These are phyloP conservation scores for Auriculariales sp. DNA, from an alignment of 768 basidiomycete species.

Conservation along the genomic window DNA sequence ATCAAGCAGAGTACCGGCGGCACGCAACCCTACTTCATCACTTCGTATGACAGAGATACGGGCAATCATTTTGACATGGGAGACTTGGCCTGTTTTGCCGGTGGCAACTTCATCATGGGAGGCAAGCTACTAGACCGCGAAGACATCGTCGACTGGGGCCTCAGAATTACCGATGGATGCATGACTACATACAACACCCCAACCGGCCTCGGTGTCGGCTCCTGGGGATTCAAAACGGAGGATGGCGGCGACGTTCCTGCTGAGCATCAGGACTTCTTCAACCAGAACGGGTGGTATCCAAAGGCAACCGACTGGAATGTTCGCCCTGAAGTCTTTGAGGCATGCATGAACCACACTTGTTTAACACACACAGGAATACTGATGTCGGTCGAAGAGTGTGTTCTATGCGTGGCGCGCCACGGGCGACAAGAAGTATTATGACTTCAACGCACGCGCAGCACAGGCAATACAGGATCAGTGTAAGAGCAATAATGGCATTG, in stretches of 20 bases:
- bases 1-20: conserved; percentile 50
- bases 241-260: conserved; percentile 22
- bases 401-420: conserved; percentile 68
- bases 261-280: conserved; percentile 35
- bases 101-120: conserved; percentile 60
- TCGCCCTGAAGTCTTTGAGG: conserved; percentile 67
- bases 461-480: neutral
- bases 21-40: conserved; percentile 47
- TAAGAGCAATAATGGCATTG: conserved; percentile 20
- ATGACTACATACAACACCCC: conserved; percentile 70
- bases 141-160: conserved; percentile 47
- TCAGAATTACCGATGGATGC: conserved; percentile 54
- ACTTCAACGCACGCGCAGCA: conserved; percentile 46
- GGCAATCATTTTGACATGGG: conserved; percentile 47
- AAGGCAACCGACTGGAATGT: conserved; percentile 35
- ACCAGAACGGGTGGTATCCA: conserved; percentile 52
- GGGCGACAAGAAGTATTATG: conserved; percentile 51
- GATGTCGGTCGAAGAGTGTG: neutral
- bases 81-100: conserved; percentile 60
- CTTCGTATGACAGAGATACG: conserved; percentile 30
- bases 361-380: neutral
- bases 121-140: conserved; percentile 56
- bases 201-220: conserved; percentile 66
- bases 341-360: conserved; percentile 22
- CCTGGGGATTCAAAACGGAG: conserved; percentile 26